phyloP scores from a whole-genome alignment of 2,329 filamentous ascomycete species.

The Immersiporthe knoxdaviesiana region DNA sequence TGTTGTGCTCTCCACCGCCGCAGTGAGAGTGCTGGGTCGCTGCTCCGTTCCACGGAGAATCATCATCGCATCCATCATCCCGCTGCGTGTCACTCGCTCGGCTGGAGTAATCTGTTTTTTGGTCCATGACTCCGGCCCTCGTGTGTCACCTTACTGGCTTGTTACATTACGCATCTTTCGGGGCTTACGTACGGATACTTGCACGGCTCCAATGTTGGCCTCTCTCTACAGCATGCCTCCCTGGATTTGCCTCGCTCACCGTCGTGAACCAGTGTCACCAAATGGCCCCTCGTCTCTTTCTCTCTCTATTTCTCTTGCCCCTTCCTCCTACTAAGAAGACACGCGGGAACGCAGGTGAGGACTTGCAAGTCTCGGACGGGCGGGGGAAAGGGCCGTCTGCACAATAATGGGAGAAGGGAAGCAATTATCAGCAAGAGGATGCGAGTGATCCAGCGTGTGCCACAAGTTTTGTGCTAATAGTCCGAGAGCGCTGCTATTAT shows the following conservation, averaged over 20 bases:
- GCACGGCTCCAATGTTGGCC: background rate
- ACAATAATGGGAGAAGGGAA: background rate
- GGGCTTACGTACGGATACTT: background rate
- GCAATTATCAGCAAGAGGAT: background rate
- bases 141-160: background rate
- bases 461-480: background rate
- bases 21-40: background rate
- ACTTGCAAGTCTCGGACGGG: background rate
- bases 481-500: background rate
- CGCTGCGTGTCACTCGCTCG: background rate
- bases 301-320: too few species aligned
- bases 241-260: background rate
- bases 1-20: background rate
- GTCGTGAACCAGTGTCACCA: background rate
- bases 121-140: background rate
- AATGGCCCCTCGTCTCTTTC: too few species aligned
- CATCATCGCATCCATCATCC: background rate
- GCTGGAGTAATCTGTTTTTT: background rate
- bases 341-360: too few species aligned
- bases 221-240: background rate
- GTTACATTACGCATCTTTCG: background rate
- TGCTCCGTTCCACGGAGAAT: background rate
- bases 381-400: background rate
- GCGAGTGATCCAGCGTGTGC: background rate
- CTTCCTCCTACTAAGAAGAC: too few species aligned